Evolutionary conservation across 257 asterid species (phyloP).

Genomic region (Ophiorrhiza pumila): DNA sequence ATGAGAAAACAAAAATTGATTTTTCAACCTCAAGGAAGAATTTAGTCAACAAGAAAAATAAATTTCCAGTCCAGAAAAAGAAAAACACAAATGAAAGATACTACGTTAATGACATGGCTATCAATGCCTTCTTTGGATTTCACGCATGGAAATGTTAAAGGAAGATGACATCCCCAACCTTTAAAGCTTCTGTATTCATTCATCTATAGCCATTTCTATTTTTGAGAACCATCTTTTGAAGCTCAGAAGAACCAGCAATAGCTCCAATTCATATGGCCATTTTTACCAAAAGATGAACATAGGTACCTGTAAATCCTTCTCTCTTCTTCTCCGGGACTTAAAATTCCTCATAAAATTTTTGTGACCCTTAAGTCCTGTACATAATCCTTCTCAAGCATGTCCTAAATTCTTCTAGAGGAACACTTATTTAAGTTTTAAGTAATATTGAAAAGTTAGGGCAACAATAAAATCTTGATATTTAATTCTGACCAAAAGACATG

Average conservation of each 20-base stretch:
- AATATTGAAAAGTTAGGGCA: neutral
- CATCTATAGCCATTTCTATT: neutral
- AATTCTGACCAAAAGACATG: neutral
- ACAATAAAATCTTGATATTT: neutral
- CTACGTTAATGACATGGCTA: neutral
- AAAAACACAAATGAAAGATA: neutral
- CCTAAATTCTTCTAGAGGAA: neutral
- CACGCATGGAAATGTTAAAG: neutral
- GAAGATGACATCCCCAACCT: neutral
- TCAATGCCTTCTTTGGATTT: neutral
- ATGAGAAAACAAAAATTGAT: constrained; percentile 7
- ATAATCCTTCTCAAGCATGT: neutral
- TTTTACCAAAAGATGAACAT: neutral
- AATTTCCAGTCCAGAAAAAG: neutral
- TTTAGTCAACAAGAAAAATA: neutral
- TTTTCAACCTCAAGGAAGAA: neutral
- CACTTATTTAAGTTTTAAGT: neutral
- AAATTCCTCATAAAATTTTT: neutral
- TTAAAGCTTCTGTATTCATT: neutral
- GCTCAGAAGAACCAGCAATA: constrained; percentile 4
- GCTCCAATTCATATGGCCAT: neutral
- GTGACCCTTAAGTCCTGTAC: neutral
- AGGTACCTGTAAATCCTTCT: neutral
- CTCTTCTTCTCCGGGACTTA: neutral
- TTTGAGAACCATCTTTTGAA: neutral